Evolutionary conservation across 1,284 basidiomycete genomes (phyloP).

Genomic region (Lentinula novae-zelandiae): DNA sequence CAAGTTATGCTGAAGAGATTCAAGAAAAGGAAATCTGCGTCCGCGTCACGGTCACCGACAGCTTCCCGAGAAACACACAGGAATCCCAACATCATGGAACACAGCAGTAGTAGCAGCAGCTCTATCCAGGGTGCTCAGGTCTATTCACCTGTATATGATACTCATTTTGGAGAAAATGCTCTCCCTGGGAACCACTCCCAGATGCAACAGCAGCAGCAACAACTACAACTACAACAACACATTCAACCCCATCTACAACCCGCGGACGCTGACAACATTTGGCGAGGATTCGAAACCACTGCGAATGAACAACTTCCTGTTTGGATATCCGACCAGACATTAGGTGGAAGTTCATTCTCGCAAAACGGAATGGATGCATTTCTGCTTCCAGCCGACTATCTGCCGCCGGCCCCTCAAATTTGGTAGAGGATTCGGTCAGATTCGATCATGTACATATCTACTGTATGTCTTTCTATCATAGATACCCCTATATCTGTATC

Average conservation of each 20-base stretch:
- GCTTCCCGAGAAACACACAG: slow-evolving; percentile 45
- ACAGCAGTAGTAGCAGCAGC: slow-evolving; percentile 18
- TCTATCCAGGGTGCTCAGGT: slow-evolving; percentile 15
- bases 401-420: slow-evolving; percentile 66
- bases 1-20: slow-evolving; percentile 84
- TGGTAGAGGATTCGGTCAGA: slow-evolving; percentile 42
- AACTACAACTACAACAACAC: slow-evolving; percentile 20
- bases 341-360: slow-evolving; percentile 69
- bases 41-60: slow-evolving; percentile 55
- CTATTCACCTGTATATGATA: slow-evolving; percentile 44
- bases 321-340: slow-evolving; percentile 77
- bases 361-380: slow-evolving; percentile 83
- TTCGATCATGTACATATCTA: background rate
- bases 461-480: background rate
- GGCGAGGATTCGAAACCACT: slow-evolving; percentile 68
- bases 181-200: slow-evolving; percentile 22
- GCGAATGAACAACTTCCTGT: slow-evolving; percentile 72
- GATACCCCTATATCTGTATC: background rate
- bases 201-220: slow-evolving; percentile 23
- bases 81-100: slow-evolving; percentile 34
- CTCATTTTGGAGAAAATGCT: slow-evolving; percentile 28
- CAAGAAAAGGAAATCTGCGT: slow-evolving; percentile 58
- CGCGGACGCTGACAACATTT: slow-evolving; percentile 67
- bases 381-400: slow-evolving; percentile 69
- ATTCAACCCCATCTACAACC: slow-evolving; percentile 27